phyloP scores from a whole-genome alignment of 2,329 filamentous ascomycete species.

The Xylaria sp. region DNA sequence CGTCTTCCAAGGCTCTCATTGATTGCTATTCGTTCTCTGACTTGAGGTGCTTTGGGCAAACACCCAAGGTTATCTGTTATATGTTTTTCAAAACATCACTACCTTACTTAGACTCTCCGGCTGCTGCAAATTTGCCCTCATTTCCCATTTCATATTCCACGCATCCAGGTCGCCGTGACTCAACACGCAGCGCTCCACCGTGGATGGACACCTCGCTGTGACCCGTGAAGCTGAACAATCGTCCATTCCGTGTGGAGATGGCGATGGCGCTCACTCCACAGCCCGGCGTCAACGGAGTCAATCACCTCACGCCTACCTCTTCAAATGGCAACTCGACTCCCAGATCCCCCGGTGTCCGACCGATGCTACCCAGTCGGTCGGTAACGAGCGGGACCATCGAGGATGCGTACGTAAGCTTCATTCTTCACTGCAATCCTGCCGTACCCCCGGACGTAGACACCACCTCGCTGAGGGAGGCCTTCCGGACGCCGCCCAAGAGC shows the following conservation, averaged over 20 bases:
- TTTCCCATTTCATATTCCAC: not conserved
- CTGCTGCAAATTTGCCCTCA: conserved; percentile 18
- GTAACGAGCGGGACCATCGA: conserved; percentile 79
- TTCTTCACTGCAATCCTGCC: conserved; percentile 90
- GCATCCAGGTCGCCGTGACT: conserved; percentile 4
- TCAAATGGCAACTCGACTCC: conserved; percentile 47
- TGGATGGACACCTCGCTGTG: conserved; percentile 35
- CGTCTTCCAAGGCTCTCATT: conserved; percentile 13
- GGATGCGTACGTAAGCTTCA: conserved; percentile 84
- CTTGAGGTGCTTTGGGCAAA: conserved; percentile 8
- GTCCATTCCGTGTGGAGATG: conserved; percentile 42
- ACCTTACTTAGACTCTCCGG: conserved; percentile 5
- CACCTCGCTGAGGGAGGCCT: conserved; percentile 76
- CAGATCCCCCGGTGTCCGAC: conserved; percentile 43
- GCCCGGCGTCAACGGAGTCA: conserved; percentile 44
- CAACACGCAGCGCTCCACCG: conserved; percentile 15
- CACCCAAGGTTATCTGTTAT: not conserved
- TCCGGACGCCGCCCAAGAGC: conserved; percentile 83
- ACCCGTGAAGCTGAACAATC: conserved; percentile 24
- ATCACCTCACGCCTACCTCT: conserved; percentile 46
- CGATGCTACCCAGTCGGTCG: conserved; percentile 70
- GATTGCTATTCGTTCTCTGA: conserved; percentile 11
- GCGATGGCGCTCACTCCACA: conserved; percentile 49
- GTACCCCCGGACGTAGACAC: conserved; percentile 78
- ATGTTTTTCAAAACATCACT: conserved; percentile 7